A percentile compares a stretch with the other conserved stretches of the same genome.
Evolutionary conservation across 2,329 filamentous ascomycete species (phyloP).

Genomic region (Huntiella savannae): DNA sequence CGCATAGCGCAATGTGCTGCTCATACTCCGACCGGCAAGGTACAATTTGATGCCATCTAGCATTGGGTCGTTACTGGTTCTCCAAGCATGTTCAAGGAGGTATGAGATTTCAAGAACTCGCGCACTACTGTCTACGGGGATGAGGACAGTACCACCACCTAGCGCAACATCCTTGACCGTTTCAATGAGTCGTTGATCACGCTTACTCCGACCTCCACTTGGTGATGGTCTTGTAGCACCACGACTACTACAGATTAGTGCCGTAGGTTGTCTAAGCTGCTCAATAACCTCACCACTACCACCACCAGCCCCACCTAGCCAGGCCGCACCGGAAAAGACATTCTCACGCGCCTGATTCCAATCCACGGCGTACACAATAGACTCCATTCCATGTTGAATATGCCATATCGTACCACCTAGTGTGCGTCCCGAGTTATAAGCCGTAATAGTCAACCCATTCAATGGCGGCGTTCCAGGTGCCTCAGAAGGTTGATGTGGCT

Average conservation of each 20-base stretch:
- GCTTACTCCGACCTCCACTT: constrained; percentile 53
- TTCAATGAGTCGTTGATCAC: constrained; percentile 70
- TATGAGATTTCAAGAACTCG: constrained; percentile 83
- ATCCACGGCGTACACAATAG: constrained; percentile 90
- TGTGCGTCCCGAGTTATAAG: constrained; percentile 90
- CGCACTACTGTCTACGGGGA: constrained; percentile 91
- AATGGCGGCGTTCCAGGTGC: constrained; percentile 78
- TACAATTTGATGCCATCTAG: constrained; percentile 46
- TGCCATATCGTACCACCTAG: constrained; percentile 98
- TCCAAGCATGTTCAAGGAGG: constrained; percentile 81
- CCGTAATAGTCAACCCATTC: constrained; percentile 82
- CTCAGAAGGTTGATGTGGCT: constrained; percentile 75
- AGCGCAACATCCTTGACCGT: constrained; percentile 62
- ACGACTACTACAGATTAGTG: constrained; percentile 76
- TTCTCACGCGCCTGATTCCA: constrained; percentile 98
- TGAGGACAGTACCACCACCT: constrained; percentile 75
- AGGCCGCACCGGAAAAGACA: constrained; percentile 80
- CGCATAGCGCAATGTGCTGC: constrained; percentile 76
- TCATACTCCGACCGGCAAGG: constrained; percentile 68
- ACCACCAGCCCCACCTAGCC: constrained; percentile 65
- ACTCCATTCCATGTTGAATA: constrained; percentile 89
- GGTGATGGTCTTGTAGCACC: constrained; percentile 55
- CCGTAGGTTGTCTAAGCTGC: constrained; percentile 79
- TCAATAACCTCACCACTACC: constrained; percentile 84
- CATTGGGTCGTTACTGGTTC: constrained; percentile 38